phyloP scores from a whole-genome alignment of 2,329 filamentous ascomycete species.

The Cordyceps pruinosa region DNA sequence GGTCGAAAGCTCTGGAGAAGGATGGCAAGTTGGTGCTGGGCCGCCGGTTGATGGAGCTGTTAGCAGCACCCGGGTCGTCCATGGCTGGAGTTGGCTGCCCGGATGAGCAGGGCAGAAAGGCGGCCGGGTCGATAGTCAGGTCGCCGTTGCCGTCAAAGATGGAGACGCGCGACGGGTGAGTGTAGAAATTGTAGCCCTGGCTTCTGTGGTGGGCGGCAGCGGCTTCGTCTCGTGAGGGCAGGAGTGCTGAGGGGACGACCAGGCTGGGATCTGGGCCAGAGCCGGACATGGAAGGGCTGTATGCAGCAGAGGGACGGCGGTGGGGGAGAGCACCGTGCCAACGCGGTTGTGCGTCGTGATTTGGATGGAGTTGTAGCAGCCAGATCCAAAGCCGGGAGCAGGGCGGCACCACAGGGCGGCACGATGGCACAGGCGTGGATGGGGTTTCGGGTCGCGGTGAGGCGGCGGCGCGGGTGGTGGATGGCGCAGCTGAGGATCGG shows the following conservation, averaged over 20 bases:
- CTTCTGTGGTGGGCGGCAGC: conserved; percentile 26
- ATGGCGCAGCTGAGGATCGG: background rate
- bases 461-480: background rate
- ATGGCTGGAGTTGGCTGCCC: conserved; percentile 15
- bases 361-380: background rate
- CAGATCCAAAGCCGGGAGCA: background rate
- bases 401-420: background rate
- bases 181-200: conserved; percentile 42
- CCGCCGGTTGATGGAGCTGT: conserved; percentile 19
- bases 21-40: conserved; percentile 30
- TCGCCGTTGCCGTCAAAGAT: conserved; percentile 45
- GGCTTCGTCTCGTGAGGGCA: background rate
- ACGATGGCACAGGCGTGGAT: background rate
- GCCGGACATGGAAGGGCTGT: background rate
- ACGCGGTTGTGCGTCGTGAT: background rate
- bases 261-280: conserved; percentile 1
- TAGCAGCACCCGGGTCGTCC: conserved; percentile 18
- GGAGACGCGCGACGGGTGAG: conserved; percentile 27
- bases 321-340: background rate
- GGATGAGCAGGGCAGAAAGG: conserved; percentile 16
- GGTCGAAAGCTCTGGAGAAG: conserved; percentile 48
- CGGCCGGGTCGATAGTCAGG: conserved; percentile 24
- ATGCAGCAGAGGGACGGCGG: background rate
- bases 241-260: background rate
- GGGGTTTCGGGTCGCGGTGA: background rate